phyloP scores from a whole-genome alignment of 371 early-diverging fungal genomes.

The Saksenaea vasiformis region DNA sequence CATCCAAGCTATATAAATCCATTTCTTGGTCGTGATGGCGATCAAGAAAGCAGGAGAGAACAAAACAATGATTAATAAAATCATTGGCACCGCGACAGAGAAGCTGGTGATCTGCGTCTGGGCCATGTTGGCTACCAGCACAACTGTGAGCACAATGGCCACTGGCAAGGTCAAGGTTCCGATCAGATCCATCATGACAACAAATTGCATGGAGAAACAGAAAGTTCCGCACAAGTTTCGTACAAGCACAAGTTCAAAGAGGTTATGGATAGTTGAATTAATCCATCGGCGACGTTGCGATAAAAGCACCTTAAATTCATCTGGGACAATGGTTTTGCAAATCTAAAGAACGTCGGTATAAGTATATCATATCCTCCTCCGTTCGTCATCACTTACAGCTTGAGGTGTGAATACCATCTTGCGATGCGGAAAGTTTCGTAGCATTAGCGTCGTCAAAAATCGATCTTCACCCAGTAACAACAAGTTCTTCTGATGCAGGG shows the following conservation, averaged over 20 bases:
- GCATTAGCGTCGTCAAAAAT: slow-evolving; percentile 93
- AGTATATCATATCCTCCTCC: neutral
- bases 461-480: slow-evolving; percentile 94
- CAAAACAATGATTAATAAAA: slow-evolving; percentile 67
- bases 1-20: slow-evolving; percentile 88
- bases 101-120: slow-evolving; percentile 35
- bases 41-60: slow-evolving; percentile 86
- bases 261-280: slow-evolving; percentile 86
- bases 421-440: slow-evolving; percentile 87
- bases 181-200: slow-evolving; percentile 81
- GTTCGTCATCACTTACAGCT: slow-evolving; percentile 54
- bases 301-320: slow-evolving; percentile 73
- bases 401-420: slow-evolving; percentile 91
- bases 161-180: slow-evolving; percentile 83
- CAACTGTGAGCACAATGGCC: slow-evolving; percentile 71
- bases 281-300: slow-evolving; percentile 92
- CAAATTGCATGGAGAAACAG: slow-evolving; percentile 90
- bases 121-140: slow-evolving; percentile 47
- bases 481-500: slow-evolving; percentile 94
- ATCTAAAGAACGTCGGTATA: slow-evolving; percentile 19
- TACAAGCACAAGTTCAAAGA: slow-evolving; percentile 80
- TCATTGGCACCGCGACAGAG: slow-evolving; percentile 64
- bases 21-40: slow-evolving; percentile 81
- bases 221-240: slow-evolving; percentile 86
- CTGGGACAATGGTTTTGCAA: slow-evolving; percentile 84